Percentiles rank a stretch among this genome's conserved stretches.
Evolutionary conservation across 495 filamentous ascomycete genomes (phyloP).

Genomic region (Talaromyces thailandensis): DNA sequence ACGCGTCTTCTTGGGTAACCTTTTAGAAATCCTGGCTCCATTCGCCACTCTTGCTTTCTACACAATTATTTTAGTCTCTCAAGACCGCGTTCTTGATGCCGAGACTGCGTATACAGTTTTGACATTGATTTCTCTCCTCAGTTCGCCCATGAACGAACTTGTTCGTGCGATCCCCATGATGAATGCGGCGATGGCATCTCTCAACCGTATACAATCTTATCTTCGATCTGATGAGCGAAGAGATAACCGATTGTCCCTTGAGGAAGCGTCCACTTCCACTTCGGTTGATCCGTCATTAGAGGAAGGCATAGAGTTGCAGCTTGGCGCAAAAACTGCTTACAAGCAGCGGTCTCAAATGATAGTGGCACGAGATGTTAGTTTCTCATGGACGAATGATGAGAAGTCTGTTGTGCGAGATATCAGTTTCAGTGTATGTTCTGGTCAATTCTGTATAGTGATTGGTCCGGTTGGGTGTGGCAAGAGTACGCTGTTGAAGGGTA

Average conservation of each 20-base stretch:
- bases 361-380: conserved; percentile 33
- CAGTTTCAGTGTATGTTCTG: conserved; percentile 27
- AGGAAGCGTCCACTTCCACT: neutral
- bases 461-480: conserved; percentile 22
- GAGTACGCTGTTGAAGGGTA: conserved; percentile 19
- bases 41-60: conserved; percentile 1
- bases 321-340: neutral
- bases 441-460: conserved; percentile 20
- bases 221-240: conserved; percentile 9
- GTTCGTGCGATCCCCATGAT: conserved; percentile 9
- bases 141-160: conserved; percentile 6
- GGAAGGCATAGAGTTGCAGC: neutral
- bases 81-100: conserved; percentile 45
- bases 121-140: conserved; percentile 47
- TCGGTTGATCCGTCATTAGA: neutral
- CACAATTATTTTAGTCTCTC: neutral
- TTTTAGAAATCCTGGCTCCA: neutral
- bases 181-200: conserved; percentile 8
- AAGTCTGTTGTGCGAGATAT: conserved; percentile 32
- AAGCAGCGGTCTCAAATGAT: conserved; percentile 6
- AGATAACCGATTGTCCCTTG: conserved; percentile 2
- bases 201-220: conserved; percentile 10
- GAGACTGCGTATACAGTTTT: conserved; percentile 80
- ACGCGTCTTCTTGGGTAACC: neutral
- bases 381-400: conserved; percentile 42